Evolutionary conservation across 1,139 yeast species (phyloP).

Genomic region (Candida glucosophila): DNA sequence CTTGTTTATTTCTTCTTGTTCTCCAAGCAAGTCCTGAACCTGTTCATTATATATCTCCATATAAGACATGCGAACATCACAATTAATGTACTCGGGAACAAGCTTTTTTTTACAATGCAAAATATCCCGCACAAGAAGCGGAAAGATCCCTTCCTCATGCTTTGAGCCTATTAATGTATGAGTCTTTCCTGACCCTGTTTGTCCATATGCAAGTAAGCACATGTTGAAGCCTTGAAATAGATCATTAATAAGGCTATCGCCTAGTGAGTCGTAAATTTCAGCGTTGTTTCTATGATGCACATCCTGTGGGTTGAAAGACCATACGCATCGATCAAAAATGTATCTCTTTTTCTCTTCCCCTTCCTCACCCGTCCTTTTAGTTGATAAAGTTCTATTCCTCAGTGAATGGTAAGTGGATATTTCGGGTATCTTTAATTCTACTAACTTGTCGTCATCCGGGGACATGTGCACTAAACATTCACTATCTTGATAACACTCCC

Average conservation of each 20-base stretch:
- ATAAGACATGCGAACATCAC: constrained; percentile 52
- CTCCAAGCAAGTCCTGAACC: constrained; percentile 47
- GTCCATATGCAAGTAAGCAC: constrained; percentile 72
- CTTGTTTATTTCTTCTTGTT: constrained; percentile 10
- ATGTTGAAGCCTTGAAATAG: constrained; percentile 64
- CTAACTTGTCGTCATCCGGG: not conserved
- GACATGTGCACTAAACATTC: constrained; percentile 1
- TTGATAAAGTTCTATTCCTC: no score
- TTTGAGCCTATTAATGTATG: constrained; percentile 64
- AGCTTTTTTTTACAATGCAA: constrained; percentile 33
- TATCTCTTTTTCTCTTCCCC: constrained; percentile 30
- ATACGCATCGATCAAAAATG: constrained; percentile 49
- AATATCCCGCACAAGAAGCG: constrained; percentile 48
- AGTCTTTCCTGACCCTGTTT: constrained; percentile 68
- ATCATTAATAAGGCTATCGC: constrained; percentile 52
- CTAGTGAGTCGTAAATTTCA: constrained; percentile 43
- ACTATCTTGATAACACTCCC: constrained; percentile 17
- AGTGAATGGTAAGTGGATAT: no score
- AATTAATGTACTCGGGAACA: constrained; percentile 34
- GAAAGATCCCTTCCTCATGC: constrained; percentile 50
- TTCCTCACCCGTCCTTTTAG: constrained; percentile 34
- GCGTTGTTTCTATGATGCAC: constrained; percentile 37
- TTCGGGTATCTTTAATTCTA: not conserved
- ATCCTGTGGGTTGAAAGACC: constrained; percentile 40
- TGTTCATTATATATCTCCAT: constrained; percentile 70